phyloP scores from a whole-genome alignment of 2,329 filamentous ascomycete genomes.

The Monilinia aucupariae region DNA sequence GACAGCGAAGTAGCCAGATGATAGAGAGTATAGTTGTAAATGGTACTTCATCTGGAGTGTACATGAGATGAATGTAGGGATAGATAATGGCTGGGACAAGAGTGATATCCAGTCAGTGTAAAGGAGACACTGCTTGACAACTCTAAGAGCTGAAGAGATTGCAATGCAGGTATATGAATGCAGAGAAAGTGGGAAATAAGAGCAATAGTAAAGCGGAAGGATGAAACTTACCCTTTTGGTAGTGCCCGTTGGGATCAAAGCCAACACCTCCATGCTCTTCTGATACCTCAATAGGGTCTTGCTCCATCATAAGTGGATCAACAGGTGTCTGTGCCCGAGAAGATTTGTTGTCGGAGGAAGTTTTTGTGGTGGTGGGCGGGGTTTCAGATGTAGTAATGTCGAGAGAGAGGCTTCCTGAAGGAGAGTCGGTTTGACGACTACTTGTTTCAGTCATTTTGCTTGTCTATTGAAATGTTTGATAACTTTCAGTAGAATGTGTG shows the following conservation, averaged over 20 bases:
- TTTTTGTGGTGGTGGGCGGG: neutral
- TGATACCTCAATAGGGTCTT: neutral
- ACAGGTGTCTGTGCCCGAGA: neutral
- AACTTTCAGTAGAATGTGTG: neutral
- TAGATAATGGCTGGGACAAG: neutral
- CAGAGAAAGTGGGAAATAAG: neutral
- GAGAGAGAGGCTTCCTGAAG: neutral
- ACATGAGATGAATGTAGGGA: neutral
- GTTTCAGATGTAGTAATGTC: neutral
- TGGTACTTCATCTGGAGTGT: neutral
- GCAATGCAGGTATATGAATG: neutral
- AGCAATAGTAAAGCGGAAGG: neutral
- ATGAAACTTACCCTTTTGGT: slow-evolving; percentile 6
- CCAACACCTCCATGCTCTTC: neutral
- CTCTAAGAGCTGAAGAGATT: neutral
- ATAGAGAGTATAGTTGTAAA: neutral
- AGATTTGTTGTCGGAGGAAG: neutral
- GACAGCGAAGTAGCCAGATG: neutral
- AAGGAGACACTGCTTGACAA: neutral
- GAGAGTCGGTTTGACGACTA: neutral
- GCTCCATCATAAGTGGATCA: neutral
- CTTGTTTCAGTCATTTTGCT: slow-evolving; percentile 12
- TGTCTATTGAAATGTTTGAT: neutral
- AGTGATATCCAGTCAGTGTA: neutral
- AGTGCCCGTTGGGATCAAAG: slow-evolving; percentile 10